A percentile compares a stretch with the other conserved stretches of the same genome.
Evolutionary conservation across 169 alveolate genomes (phyloP).

Genomic region (Eimeria maxima): DNA sequence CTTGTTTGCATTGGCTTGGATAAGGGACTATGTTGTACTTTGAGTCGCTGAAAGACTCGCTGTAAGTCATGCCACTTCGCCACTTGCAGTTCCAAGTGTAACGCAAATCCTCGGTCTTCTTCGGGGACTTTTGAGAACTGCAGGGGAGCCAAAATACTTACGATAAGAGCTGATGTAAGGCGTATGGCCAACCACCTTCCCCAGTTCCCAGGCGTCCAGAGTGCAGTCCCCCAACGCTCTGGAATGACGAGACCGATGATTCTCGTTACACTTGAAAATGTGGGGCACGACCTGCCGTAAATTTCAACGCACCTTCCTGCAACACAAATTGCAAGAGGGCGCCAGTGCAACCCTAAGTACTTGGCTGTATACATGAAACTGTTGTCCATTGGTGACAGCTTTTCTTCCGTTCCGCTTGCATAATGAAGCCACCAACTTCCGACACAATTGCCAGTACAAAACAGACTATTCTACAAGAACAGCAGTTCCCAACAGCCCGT

Average conservation of each 20-base stretch:
- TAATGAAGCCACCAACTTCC: too few species aligned
- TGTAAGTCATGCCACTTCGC: not conserved
- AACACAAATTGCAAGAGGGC: too few species aligned
- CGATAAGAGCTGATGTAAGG: not conserved
- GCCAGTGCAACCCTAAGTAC: too few species aligned
- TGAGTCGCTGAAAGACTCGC: not conserved
- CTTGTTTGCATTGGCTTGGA: not conserved
- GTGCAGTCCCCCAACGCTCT: not conserved
- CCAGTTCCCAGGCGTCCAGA: not conserved
- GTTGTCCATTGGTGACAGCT: too few species aligned
- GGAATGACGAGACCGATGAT: not conserved
- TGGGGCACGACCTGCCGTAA: too few species aligned
- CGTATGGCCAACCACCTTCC: not conserved
- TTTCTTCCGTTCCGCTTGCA: too few species aligned
- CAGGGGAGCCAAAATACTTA: not conserved
- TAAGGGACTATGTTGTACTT: not conserved
- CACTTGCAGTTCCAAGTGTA: not conserved
- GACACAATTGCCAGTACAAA: too few species aligned
- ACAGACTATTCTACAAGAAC: not conserved
- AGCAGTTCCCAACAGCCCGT: not conserved
- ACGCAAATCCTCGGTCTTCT: not conserved
- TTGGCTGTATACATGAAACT: too few species aligned
- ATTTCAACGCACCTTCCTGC: too few species aligned
- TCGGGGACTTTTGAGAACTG: not conserved
- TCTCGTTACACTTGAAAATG: too few species aligned